Base-by-base conservation (phyloP, 1,284 basidiomycete species). In the Lentinula novae-zelandiae region DNA sequence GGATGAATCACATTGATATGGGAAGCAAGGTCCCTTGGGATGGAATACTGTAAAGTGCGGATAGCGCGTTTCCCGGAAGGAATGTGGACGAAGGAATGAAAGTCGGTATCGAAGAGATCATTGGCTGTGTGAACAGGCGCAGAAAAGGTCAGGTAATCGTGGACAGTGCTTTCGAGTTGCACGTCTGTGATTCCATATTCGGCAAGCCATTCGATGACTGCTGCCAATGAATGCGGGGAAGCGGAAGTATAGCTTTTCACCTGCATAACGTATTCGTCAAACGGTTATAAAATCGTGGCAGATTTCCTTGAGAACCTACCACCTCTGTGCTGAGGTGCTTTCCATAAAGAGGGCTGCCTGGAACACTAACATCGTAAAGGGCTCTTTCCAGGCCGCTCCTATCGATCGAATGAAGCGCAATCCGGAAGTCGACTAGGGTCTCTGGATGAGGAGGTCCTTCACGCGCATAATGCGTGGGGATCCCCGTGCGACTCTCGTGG, bases 101-200 rank as follows among this genome's bases (percentile, higher is more conserved):
- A 82, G 31, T 75, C 68, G 20, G 71, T 70, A 33, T 71, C 71
- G 50, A 81, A 71, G 66, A 80, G 75, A 27, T 69, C 64, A 61
- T 81, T 76, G 1, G 81, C 82, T 62, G 76, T 65, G 12, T 69
- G 68, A n/a, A 82, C 75, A 13, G 81, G 73, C 17, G 82, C 71
- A 2, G 69, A 67, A 51, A 82, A 63, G 13, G 69, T 71, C 36
- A 84, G 66, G 74, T 77, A 82, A 63, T 81, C 78, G 17, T 78
- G 78, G 6, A 73, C 70, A 15, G 75, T 69, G 57, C 69, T 62
- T 62, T 60, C 51, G 22, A 61, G 38, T 15, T 34, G 48, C 36
- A 56, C 49, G 20, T 51, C 46, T 17, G 49, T 42, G 54, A 82
- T 67, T 20, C 73, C 78, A 58, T 81, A 73, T 17, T 70, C 69